Evolutionary conservation across 2,329 filamentous ascomycete genomes (phyloP), one percentile per base, ranked within the genome.

Genomic region (Penicillium brasilianum): DNA sequence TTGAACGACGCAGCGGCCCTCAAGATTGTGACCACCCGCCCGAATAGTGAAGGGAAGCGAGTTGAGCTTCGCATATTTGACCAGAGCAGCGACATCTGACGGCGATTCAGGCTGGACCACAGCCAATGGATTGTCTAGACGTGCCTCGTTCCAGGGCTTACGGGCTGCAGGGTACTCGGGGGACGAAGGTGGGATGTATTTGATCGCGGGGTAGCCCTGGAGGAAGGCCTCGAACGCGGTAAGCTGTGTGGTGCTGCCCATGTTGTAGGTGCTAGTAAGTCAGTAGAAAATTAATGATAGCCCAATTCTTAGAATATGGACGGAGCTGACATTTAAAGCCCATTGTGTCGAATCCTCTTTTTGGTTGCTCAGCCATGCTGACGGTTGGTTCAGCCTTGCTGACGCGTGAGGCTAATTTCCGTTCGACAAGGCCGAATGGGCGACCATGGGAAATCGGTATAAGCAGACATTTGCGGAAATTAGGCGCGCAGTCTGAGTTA

Each of bases 1-100:
- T 30, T 48, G 44, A 48, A n/a, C 44, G 30, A 48, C 44, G 16
- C 44, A 48, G 14, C 44, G 44, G n/a, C 44, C 44, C 16, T 48
- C 44, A 7, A 48, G 14, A 10, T 48, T 48, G 30, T 48, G 44
- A 30, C 44, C 44, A 10, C 44, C 44, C 8, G 25, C 16, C 18
- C 44, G 44, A 48, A 48, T n/a, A n/a, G 44, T 48, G 44, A 48
- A 48, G 0, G 25, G 44, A n/a, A 48, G 22, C 22, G 25, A n/a
- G 25, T 48, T 48, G 22, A 48, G 25, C 14, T 48, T 48, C 11
- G 44, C 44, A n/a, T 30, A 16, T 11, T 48, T 48, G 3, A 48
- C 44, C 22, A 48, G 16, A n/a, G 25, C 44, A 7, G 44, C 44
- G 14, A 48, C 44, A 10, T 48, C 44, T 4, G 44, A 28, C 8